Base-by-base conservation (phyloP, 371 early-diverging fungal genomes). In the Apophysomyces sp. region DNA sequence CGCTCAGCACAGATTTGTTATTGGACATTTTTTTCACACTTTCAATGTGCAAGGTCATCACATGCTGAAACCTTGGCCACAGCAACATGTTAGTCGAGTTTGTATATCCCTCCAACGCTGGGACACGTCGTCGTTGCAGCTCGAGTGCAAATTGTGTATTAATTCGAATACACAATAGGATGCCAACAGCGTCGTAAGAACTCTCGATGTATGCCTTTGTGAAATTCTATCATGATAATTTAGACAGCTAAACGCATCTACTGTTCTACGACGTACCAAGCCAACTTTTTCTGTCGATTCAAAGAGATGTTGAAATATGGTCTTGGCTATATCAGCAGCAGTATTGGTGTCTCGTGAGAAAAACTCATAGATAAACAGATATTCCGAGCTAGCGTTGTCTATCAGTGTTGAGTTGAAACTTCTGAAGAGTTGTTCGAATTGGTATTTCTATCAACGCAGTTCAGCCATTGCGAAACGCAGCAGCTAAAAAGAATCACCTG, bases 351-450 rank as follows among this genome's bases (percentile, higher is more conserved):
- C 86, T 67, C 81, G 70, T 29, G 86, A 76, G 67, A 96, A 96
- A 74, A 95, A 97, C 59, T 94, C 94, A 30, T 84, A 76, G 28
- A 90, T 83, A 63, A 97, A 97, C 32, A 92, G 78, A 72, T 93
- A 96, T 75, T 97, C 98, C 6, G 95, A 89, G 39, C 91, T 88
- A 15, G 95, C 94, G 67, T 96, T 95, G 77, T 97, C 98, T 53
- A 92, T 88, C 54, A 97, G 70, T 4, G 95, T 86, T 32, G 94
- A 79, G 55, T 91, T 89, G 76, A 91, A 86, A 67, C 93, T 93
- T 67, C 93, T 86, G 65, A 96, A 95, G 0, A 97, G 63, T 40
- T 76, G 80, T 60, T 94, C 94, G 39, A 89, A 88, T 54, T 90
- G 84, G 62, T 84, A 86, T 78, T 83, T 86, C 82, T 87, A 77